These are phyloP conservation scores for Anthracocystis panici-leucophaei DNA, from an alignment of 1,284 basidiomycete genomes.

Conservation along the genomic window DNA sequence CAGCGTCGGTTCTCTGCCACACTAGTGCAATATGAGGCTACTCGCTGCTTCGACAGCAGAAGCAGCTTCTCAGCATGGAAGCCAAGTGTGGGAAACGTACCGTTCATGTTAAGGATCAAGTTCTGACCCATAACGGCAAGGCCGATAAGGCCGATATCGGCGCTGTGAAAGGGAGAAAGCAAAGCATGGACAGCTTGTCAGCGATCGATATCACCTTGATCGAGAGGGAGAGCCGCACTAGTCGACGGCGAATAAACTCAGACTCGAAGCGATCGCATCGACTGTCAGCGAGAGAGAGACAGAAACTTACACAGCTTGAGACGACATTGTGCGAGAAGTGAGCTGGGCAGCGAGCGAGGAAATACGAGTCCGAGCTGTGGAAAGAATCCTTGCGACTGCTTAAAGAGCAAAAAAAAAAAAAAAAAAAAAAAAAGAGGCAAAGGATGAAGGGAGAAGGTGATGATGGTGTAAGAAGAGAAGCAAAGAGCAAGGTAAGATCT, in stretches of 20 bases:
- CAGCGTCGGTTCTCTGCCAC: slow-evolving; percentile 7
- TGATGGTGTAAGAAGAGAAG: slow-evolving; percentile 17
- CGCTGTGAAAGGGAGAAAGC: slow-evolving; percentile 34
- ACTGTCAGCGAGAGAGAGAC: background rate
- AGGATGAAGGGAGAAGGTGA: slow-evolving; percentile 10
- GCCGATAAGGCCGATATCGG: slow-evolving; percentile 69
- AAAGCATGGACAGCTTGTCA: slow-evolving; percentile 6
- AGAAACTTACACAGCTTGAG: slow-evolving; percentile 55
- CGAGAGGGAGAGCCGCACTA: background rate
- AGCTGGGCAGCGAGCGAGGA: slow-evolving; percentile 45
- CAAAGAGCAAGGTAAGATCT: slow-evolving; percentile 14
- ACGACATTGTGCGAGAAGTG: slow-evolving; percentile 50
- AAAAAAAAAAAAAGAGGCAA: no score
- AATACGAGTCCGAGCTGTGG: slow-evolving; percentile 35
- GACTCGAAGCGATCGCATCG: background rate
- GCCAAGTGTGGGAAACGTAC: slow-evolving; percentile 37
- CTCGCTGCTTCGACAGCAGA: background rate
- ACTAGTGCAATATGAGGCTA: no score
- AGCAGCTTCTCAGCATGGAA: no score
- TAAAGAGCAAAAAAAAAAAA: slow-evolving; percentile 26
- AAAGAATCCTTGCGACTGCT: slow-evolving; percentile 50
- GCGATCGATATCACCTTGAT: background rate
- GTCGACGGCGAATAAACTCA: background rate
- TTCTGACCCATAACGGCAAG: slow-evolving; percentile 70
- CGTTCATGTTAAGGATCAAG: slow-evolving; percentile 70